A percentile compares a stretch with the other conserved stretches of the same genome.
Evolutionary conservation across 306 rosid genomes (phyloP).

Genomic region (Corylus heterophylla): DNA sequence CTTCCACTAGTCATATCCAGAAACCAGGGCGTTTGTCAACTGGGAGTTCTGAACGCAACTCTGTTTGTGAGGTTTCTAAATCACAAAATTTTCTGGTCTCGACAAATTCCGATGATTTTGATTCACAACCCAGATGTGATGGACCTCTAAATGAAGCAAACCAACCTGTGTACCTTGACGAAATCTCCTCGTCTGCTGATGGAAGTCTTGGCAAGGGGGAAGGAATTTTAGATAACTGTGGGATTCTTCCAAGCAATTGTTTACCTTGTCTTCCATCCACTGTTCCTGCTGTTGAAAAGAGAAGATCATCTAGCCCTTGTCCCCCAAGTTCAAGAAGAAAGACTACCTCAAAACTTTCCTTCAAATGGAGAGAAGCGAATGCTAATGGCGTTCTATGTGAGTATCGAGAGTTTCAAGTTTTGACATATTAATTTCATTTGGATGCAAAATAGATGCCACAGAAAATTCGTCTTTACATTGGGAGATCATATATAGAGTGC

Average conservation of each 20-base stretch:
- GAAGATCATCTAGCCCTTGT: conserved; percentile 75
- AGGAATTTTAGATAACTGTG: conserved; percentile 73
- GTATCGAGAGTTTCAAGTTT: conserved; percentile 29
- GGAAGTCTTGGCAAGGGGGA: conserved; percentile 61
- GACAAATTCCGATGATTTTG: conserved; percentile 38
- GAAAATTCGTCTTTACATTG: not conserved
- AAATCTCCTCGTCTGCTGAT: conserved; percentile 65
- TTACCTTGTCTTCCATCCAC: conserved; percentile 89
- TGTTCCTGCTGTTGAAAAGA: conserved; percentile 63
- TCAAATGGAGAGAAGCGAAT: conserved; percentile 75
- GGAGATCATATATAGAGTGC: not conserved
- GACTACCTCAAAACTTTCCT: conserved; percentile 58
- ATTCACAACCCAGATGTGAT: conserved; percentile 40
- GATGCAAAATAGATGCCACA: not conserved
- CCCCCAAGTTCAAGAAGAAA: conserved; percentile 78
- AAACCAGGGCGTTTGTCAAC: conserved; percentile 35
- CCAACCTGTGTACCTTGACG: conserved; percentile 73
- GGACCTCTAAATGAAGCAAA: conserved; percentile 50
- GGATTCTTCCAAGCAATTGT: conserved; percentile 83
- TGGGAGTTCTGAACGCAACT: conserved; percentile 32
- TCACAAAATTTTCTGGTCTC: conserved; percentile 33
- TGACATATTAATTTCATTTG: not conserved
- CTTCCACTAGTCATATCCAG: conserved; percentile 40
- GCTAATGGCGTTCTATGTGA: conserved; percentile 62
- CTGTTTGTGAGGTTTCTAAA: conserved; percentile 37